Evolutionary conservation across 352 stramenopile genomes (phyloP), one percentile per base, ranked within the genome.

Genomic region (Phytopythium boreale): DNA sequence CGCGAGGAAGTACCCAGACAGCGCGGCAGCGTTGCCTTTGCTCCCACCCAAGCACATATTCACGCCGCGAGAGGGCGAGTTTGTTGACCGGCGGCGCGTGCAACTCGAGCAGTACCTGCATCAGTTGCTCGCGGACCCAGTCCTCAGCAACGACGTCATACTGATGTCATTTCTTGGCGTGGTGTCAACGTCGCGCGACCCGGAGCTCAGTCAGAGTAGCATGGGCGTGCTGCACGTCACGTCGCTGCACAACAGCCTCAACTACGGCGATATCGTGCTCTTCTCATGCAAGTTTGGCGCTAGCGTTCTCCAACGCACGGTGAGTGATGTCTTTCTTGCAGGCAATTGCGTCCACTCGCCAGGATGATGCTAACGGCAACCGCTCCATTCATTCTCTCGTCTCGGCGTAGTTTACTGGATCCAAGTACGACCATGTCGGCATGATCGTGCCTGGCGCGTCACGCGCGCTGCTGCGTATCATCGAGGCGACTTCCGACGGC

Each of bases 211-310:
- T 11, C 77, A 88, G n/a, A 74, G 75, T 39, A 71, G 75, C 27
- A 87, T 84, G 46, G 82, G 71, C 36, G 79, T 93, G 52, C 71
- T 93, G 4, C 84, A 93, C 41, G 77, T 95, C 34, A 90, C 83
- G 22, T 83, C 84, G 15, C 64, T 95, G 24, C 82, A 95, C 49
- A 67, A 88, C n/a, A 87, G 75, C 36, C 67, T 93, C 47, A 59
- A 73, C 39, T 88, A 74, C 47, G 87, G 87, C 27, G 87, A 93
- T 47, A 89, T 95, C n/a, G 56, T 95, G 19, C 52, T 95, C 20
- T 93, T 95, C 60, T 93, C 84, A 20, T 91, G 80, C 56, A 72
- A 77, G 39, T 95, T 95, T 69, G 82, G 84, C 8, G 82, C 82
- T 0, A 93, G 84, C 47, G 79, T 89, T 53, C 66, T 93, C 19